Conservation (phyloP, 2,329 filamentous ascomycete species). For the Alternaria gansuensis region DNA sequence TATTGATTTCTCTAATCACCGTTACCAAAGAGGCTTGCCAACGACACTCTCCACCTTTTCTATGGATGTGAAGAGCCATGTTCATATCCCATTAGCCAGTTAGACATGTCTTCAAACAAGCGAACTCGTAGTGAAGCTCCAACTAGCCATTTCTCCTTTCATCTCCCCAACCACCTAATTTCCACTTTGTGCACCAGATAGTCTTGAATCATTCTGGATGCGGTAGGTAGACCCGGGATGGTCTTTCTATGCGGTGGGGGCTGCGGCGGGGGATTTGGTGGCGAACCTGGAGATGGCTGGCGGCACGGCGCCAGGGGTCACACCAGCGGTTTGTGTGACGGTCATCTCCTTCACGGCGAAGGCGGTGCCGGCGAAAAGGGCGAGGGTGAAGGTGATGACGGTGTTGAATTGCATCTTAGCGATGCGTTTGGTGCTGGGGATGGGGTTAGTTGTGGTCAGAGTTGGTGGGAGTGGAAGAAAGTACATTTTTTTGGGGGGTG, state of each 20-base stretch:
- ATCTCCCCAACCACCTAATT: not conserved
- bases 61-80: not conserved
- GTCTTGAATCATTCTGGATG: not conserved
- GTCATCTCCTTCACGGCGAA: not conserved
- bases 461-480: not conserved
- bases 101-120: not conserved
- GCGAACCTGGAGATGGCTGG: not conserved
- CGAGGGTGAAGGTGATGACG: not conserved
- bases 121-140: not conserved
- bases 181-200: not conserved
- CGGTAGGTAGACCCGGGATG: not conserved
- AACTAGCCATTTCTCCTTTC: not conserved
- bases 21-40: not conserved
- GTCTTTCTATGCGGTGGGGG: not conserved
- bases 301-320: too few species aligned
- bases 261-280: not conserved
- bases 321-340: not conserved
- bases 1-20: not conserved
- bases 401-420: conserved; percentile 11
- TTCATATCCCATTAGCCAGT: not conserved
- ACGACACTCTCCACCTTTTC: not conserved
- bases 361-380: conserved; percentile 3
- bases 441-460: not conserved
- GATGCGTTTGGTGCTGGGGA: not conserved
- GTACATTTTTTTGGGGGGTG: not conserved